Evolutionary conservation across 148 eudicot species (phyloP).

Genomic region (Oxyria digyna): DNA sequence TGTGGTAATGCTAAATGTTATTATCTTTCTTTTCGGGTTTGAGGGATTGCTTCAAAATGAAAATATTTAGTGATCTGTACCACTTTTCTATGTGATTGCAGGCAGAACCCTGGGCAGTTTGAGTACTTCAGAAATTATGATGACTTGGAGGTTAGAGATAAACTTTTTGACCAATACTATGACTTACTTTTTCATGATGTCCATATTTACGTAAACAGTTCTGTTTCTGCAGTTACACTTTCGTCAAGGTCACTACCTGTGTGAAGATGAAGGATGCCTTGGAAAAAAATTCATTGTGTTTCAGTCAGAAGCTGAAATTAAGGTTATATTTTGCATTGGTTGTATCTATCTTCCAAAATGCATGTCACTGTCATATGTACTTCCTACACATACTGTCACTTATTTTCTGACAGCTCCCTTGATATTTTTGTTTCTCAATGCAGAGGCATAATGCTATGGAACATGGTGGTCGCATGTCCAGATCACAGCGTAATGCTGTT

Average conservation of each 20-base stretch:
- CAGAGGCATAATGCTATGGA: constrained; percentile 91
- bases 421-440: constrained; percentile 5
- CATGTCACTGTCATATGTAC: neutral
- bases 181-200: neutral
- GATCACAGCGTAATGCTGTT: constrained; percentile 82
- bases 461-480: constrained; percentile 97
- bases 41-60: neutral
- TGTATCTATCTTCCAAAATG: neutral
- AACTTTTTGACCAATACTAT: neutral
- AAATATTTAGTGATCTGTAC: neutral
- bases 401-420: neutral
- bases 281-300: constrained; percentile 74
- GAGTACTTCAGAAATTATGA: constrained; percentile 85
- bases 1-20: neutral
- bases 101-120: constrained; percentile 88
- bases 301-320: constrained; percentile 65
- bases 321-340: constrained; percentile 35
- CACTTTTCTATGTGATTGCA: constrained; percentile 14
- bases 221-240: constrained; percentile 56
- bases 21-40: neutral
- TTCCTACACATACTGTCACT: neutral
- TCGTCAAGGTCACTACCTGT: constrained; percentile 60
- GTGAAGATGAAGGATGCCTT: constrained; percentile 91
- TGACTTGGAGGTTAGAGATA: constrained; percentile 70
- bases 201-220: neutral